Conservation (phyloP, 495 filamentous ascomycete genomes). For the Penicillium canariense region DNA sequence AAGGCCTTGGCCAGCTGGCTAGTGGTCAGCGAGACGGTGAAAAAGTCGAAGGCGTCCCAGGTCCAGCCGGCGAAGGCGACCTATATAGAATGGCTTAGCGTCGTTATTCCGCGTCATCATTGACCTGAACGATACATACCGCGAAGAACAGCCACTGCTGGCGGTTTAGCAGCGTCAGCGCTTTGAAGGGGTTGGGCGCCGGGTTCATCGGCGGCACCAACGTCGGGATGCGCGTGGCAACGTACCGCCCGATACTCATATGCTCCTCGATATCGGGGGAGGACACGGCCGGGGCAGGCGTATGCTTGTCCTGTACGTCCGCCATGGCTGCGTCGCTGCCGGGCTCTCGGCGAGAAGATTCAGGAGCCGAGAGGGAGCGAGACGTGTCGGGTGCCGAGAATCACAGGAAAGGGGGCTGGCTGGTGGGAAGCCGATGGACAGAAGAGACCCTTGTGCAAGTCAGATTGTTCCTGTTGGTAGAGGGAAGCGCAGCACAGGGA, state of each 20-base stretch:
- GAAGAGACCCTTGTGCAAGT: not conserved
- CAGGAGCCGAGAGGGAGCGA: not conserved
- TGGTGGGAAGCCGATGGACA: not conserved
- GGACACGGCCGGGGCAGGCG: not conserved
- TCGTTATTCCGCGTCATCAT: not conserved
- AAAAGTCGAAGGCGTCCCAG: slow-evolving; percentile 91
- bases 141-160: slow-evolving; percentile 87
- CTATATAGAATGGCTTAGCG: slow-evolving; percentile 10
- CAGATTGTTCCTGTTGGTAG: too few relatives aligned
- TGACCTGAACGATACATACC: slow-evolving; percentile 29
- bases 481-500: not conserved
- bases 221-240: slow-evolving; percentile 67
- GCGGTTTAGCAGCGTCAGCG: slow-evolving; percentile 63
- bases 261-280: slow-evolving; percentile 35
- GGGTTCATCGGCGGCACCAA: slow-evolving; percentile 73
- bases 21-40: slow-evolving; percentile 79
- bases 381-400: not conserved
- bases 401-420: too few relatives aligned
- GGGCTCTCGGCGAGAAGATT: not conserved
- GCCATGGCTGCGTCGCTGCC: slow-evolving; percentile 5
- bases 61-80: slow-evolving; percentile 69
- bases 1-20: slow-evolving; percentile 65
- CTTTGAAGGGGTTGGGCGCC: slow-evolving; percentile 75
- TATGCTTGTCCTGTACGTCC: not conserved
- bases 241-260: slow-evolving; percentile 61